Evolutionary conservation across 1,139 yeast species (phyloP).

Genomic region (Arxiozyma telluris): DNA sequence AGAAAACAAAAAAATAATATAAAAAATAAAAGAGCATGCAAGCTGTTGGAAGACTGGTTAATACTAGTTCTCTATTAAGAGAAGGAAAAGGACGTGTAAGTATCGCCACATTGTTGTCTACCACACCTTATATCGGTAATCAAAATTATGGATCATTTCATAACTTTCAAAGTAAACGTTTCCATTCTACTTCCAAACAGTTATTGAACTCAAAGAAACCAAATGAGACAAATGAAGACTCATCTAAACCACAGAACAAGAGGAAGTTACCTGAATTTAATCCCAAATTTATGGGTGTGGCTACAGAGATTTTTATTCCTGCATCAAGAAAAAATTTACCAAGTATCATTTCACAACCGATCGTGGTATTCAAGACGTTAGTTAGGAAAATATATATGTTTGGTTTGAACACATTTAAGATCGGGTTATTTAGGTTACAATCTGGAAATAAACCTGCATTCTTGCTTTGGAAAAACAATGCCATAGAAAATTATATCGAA

Average conservation of each 20-base stretch:
- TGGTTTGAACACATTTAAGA: constrained; percentile 56
- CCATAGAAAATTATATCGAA: constrained; percentile 55
- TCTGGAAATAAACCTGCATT: constrained; percentile 58
- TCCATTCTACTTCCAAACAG: constrained; percentile 1
- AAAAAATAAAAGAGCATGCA: not conserved
- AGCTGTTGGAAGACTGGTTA: not conserved
- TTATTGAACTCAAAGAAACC: not conserved
- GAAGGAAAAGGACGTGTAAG: not conserved
- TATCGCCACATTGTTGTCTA: not conserved
- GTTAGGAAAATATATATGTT: constrained; percentile 45
- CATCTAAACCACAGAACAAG: constrained; percentile 5
- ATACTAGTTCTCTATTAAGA: not conserved
- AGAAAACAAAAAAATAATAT: no score
- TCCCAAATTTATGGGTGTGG: constrained; percentile 39
- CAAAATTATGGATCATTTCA: not conserved
- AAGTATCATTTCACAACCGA: constrained; percentile 36
- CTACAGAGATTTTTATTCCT: constrained; percentile 42
- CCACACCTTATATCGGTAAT: not conserved
- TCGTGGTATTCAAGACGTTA: constrained; percentile 33
- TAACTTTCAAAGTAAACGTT: not conserved
- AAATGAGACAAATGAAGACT: constrained; percentile 2
- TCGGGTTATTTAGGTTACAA: constrained; percentile 54
- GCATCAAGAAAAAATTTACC: constrained; percentile 41
- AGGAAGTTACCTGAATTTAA: constrained; percentile 22
- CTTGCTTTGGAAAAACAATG: constrained; percentile 63